Conservation (phyloP, 2,329 filamentous ascomycete genomes). For the Talaromyces funiculosus region DNA sequence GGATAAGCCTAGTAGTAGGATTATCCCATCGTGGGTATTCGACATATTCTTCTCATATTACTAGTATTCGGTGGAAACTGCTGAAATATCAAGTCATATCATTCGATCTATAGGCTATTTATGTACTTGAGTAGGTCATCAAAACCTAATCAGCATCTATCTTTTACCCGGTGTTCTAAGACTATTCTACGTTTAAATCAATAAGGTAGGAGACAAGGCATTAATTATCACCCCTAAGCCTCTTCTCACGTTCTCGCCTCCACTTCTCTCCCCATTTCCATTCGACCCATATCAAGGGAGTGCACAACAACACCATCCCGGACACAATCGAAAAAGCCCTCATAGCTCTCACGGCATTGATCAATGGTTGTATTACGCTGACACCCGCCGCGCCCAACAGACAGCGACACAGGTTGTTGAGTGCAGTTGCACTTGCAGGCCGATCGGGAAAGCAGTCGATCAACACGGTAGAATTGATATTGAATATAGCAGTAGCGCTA, state of each 20-base stretch:
- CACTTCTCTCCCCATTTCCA: conserved; percentile 9
- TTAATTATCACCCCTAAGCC: background rate
- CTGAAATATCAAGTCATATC: no score
- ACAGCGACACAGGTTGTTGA: conserved; percentile 7
- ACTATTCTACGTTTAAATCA: no score
- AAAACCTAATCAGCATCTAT: no score
- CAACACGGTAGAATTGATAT: conserved; percentile 5
- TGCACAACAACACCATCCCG: background rate
- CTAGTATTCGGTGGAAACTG: no score
- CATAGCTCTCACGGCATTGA: background rate
- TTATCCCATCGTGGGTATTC: no score
- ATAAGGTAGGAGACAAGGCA: background rate
- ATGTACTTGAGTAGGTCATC: no score
- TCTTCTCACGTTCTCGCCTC: conserved; percentile 5
- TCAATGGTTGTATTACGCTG: conserved; percentile 7
- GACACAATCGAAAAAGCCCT: conserved; percentile 1
- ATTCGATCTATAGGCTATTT: no score
- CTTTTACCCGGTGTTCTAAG: no score
- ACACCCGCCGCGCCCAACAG: conserved; percentile 3
- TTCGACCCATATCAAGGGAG: conserved; percentile 7
- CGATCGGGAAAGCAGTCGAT: conserved; percentile 6
- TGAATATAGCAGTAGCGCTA: conserved; percentile 6
- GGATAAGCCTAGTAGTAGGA: no score
- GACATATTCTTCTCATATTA: no score
- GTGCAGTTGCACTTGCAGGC: conserved; percentile 3